Evolutionary conservation across 2,329 filamentous ascomycete genomes (phyloP).

Genomic region (Cercospora zeae-maydis): DNA sequence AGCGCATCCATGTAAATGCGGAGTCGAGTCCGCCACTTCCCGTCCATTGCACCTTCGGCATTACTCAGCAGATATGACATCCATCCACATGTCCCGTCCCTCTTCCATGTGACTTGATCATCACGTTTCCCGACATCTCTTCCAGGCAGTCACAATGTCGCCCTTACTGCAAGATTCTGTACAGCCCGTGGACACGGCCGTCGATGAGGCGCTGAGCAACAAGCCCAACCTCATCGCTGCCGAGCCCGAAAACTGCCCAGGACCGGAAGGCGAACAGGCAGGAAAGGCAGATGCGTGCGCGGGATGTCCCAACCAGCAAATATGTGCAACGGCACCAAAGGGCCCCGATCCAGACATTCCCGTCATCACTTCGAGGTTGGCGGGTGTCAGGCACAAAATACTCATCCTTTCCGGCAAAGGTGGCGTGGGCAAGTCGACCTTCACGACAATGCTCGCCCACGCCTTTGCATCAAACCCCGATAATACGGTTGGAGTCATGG

Average conservation of each 20-base stretch:
- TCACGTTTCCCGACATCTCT: neutral
- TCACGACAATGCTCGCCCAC: slow-evolving; percentile 81
- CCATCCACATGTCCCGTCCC: neutral
- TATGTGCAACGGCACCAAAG: slow-evolving; percentile 91
- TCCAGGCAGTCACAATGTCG: slow-evolving; percentile 58
- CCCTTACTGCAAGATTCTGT: slow-evolving; percentile 72
- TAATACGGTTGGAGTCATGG: slow-evolving; percentile 87
- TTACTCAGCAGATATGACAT: slow-evolving; percentile 15
- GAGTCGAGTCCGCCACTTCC: slow-evolving; percentile 1
- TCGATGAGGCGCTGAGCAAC: slow-evolving; percentile 70
- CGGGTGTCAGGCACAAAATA: slow-evolving; percentile 83
- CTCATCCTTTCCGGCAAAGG: slow-evolving; percentile 92
- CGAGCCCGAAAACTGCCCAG: slow-evolving; percentile 61
- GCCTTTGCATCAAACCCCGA: slow-evolving; percentile 80
- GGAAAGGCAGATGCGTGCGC: slow-evolving; percentile 76
- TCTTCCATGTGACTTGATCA: neutral
- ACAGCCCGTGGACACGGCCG: slow-evolving; percentile 53
- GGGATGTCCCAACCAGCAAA: slow-evolving; percentile 91
- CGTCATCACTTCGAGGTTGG: slow-evolving; percentile 77
- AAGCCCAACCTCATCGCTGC: slow-evolving; percentile 86
- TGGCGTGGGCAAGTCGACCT: slow-evolving; percentile 93
- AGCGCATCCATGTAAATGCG: neutral
- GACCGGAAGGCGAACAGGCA: slow-evolving; percentile 71
- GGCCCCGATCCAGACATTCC: slow-evolving; percentile 93
- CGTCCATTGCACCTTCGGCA: neutral